Evolutionary conservation across 2,329 filamentous ascomycete species (phyloP).

Genomic region (Colletotrichum brevisporum): DNA sequence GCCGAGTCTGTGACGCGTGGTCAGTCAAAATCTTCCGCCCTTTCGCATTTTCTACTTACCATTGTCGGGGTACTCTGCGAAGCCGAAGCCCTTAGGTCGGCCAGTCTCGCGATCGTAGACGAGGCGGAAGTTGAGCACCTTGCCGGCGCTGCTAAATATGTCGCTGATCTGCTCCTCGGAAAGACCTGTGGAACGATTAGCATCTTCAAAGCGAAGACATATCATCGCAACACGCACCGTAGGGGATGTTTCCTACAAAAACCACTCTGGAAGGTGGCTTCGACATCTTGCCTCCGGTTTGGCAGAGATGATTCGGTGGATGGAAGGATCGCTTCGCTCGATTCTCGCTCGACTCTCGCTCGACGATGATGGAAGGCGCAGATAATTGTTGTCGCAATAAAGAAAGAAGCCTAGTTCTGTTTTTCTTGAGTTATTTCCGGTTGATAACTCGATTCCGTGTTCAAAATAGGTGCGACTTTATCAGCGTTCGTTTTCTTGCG

Average conservation of each 20-base stretch:
- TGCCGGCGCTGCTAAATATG: slow-evolving; percentile 90
- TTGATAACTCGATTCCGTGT: neutral
- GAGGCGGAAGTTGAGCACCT: slow-evolving; percentile 91
- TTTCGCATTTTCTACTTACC: slow-evolving; percentile 61
- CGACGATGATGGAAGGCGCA: neutral
- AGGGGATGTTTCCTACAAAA: slow-evolving; percentile 90
- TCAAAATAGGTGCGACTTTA: slow-evolving; percentile 1
- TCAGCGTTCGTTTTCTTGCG: slow-evolving; percentile 3
- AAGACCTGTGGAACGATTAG: slow-evolving; percentile 74
- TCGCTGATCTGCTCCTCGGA: slow-evolving; percentile 97
- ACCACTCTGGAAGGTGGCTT: slow-evolving; percentile 85
- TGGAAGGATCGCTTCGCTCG: neutral
- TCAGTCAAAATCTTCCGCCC: neutral
- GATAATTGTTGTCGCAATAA: too few relatives aligned
- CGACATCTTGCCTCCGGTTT: slow-evolving; percentile 67
- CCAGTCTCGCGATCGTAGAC: slow-evolving; percentile 97
- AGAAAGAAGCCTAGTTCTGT: too few relatives aligned
- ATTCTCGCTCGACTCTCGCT: neutral
- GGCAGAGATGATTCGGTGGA: neutral
- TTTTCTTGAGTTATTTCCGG: neutral
- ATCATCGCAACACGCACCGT: slow-evolving; percentile 66
- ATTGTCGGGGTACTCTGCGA: slow-evolving; percentile 93
- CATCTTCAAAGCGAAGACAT: neutral
- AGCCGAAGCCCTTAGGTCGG: slow-evolving; percentile 95
- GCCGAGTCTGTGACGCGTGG: slow-evolving; percentile 72